Evolutionary conservation across 2,329 filamentous ascomycete genomes (phyloP), one percentile per base, ranked within the genome.

Genomic region (Chaetothyriales sp.): DNA sequence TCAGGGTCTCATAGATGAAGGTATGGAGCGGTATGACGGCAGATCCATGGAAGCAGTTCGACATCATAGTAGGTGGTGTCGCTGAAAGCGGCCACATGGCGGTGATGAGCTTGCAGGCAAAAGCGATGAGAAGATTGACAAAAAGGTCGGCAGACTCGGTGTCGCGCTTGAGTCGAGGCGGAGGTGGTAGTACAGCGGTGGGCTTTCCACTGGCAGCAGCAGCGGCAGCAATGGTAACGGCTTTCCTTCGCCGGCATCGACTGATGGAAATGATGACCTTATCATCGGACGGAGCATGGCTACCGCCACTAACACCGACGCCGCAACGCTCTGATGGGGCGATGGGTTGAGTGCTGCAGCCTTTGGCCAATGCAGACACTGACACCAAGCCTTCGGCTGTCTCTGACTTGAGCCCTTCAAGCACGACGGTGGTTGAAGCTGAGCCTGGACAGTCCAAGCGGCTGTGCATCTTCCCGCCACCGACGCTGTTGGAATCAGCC

Each of bases 1-100:
- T 85, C 58, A 98, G 75, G 18, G 92, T 96, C 74, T 96, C 92
- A 69, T 96, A 89, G 62, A 98, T 96, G 66, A 96, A 98, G 49
- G 84, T 94, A 59, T 89, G 85, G 62, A 98, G 75, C 53, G 90
- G 89, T 58, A 98, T 73, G 54, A 95, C 85, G 49, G 84, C 80
- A 65, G 84, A 86, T 64, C 76, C 77, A 53, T 79, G 81, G 57
- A 71, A 70, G 54, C 66, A 63, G 52, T 78, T 72, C 64, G 90
- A 85, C 61, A 76, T 81, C 61, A 82, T 81, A 66, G 84, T 85
- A 52, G 84, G 78, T 25, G 32, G 32, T 36, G 83, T 80, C 53
- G 86, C 89, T 50, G 90, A 93, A 44, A 90, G 76, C 45, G 92
- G 89, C 92, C 92, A 98, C 63, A 98, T 95, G 49, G 85, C 86